Conservation (phyloP, 1,139 yeast species). For the Ogataea hybrid region DNA sequence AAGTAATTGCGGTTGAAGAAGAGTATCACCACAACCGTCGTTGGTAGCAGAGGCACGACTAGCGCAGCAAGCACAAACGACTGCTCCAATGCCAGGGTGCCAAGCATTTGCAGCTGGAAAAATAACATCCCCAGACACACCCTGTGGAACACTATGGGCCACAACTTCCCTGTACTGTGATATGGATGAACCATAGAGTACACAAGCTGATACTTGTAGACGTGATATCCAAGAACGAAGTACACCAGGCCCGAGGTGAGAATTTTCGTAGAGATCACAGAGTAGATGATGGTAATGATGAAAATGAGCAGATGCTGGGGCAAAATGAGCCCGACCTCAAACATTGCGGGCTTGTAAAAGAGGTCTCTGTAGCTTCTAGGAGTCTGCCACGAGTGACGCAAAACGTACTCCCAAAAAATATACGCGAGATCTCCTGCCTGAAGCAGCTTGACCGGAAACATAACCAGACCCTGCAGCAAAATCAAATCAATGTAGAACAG, state of each 20-base stretch:
- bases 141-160: constrained; percentile 65
- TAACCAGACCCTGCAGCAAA: constrained; percentile 78
- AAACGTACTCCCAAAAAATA: constrained; percentile 41
- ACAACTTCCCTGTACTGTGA: constrained; percentile 67
- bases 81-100: constrained; percentile 63
- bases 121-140: constrained; percentile 56
- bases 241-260: constrained; percentile 64
- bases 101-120: constrained; percentile 66
- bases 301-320: constrained; percentile 66
- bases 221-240: constrained; percentile 60
- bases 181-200: constrained; percentile 70
- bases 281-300: constrained; percentile 59
- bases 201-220: constrained; percentile 62
- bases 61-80: constrained; percentile 52
- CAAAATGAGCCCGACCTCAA: constrained; percentile 61
- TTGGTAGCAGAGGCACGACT: constrained; percentile 51
- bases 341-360: constrained; percentile 59
- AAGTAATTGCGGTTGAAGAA: constrained; percentile 59
- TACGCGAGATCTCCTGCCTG: constrained; percentile 49
- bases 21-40: constrained; percentile 49
- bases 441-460: constrained; percentile 74
- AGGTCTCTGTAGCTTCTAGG: constrained; percentile 55
- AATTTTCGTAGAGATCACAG: constrained; percentile 63
- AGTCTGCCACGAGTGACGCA: constrained; percentile 42
- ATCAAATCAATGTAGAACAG: constrained; percentile 81